Base-by-base conservation (phyloP, 768 basidiomycete genomes). In the Baorangia bicolor region DNA sequence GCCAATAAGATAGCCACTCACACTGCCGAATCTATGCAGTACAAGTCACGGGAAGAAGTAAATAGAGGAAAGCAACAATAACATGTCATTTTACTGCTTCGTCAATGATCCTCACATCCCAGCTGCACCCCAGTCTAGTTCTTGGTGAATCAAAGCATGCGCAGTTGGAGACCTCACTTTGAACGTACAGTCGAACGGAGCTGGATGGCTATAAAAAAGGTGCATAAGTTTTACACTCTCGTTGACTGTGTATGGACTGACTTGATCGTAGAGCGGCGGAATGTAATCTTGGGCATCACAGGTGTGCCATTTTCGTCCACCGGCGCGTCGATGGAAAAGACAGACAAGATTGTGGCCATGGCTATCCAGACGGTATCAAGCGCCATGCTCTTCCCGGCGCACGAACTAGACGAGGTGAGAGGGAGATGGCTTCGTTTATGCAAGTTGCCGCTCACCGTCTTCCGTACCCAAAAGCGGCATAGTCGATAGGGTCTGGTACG, bases 241-340 rank as follows among this genome's bases (percentile, higher is more conserved):
- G 3, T 52, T 9, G 14, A 3, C 34, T 5, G 30, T 16, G 27
- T 20, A 12, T 20, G 5, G 9, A 53, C 51, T 30, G 10, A 53
- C 51, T 53, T 53, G 51, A 53, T 53, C 20, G 51, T 53, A 2
- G 51, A 53, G 10, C 51, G 51, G 16, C 44, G 51, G 35, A 53
- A 53, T 10, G 35, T 48, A 10, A 53, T 53, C 28, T 47, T 5
- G 5, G 51, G 51, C 51, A 47, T 53, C 43, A 53, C 35, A 18
- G 44, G 20, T 1, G 21, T n/a, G 28, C 44, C 35, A 18, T 31
- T 11, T 6, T 30, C 44, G 25, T 53, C 43, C 44, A 31, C 51
- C 11, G 35, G 51, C 4, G 51, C 43, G 16, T 53, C 44, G 34
- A 53, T 47, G 8, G 51, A 53, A 30, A 47, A 53, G 5, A 53